These are phyloP conservation scores for Massariosphaeria phaeospora DNA, from an alignment of 495 filamentous ascomycete genomes.

Conservation along the genomic window DNA sequence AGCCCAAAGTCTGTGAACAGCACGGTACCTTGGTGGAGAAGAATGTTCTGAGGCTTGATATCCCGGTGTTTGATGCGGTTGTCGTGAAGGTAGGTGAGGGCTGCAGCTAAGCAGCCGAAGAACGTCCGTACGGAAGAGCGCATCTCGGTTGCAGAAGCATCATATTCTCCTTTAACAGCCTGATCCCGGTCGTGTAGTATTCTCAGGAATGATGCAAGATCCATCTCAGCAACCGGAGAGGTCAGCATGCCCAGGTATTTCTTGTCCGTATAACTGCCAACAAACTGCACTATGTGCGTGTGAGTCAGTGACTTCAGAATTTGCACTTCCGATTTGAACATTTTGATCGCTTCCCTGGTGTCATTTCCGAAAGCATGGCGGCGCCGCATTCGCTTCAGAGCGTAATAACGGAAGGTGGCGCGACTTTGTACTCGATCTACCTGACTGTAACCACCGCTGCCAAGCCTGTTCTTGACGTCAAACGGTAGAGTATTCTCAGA, in stretches of 20 bases:
- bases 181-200: too few relatives aligned
- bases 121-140: constrained; percentile 19
- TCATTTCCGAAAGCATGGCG: constrained; percentile 6
- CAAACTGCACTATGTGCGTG: constrained; percentile 26
- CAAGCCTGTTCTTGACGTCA: constrained; percentile 15
- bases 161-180: too few relatives aligned
- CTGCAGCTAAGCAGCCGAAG: constrained; percentile 38
- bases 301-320: constrained; percentile 29
- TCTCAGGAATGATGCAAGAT: constrained; percentile 30
- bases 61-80: constrained; percentile 44
- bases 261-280: constrained; percentile 40
- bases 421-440: constrained; percentile 26
- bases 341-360: constrained; percentile 4
- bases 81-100: constrained; percentile 43
- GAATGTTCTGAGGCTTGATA: constrained; percentile 48
- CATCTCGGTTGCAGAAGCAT: too few relatives aligned
- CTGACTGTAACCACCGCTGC: constrained; percentile 22
- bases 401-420: constrained; percentile 26
- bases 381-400: constrained; percentile 25
- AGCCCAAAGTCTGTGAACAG: constrained; percentile 47
- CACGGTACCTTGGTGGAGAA: constrained; percentile 41
- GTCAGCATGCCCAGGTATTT: constrained; percentile 38
- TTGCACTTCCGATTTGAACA: constrained; percentile 22
- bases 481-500: constrained; percentile 20
- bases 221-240: constrained; percentile 37